Evolutionary conservation across 495 filamentous ascomycete genomes (phyloP).

Genomic region (Hypoxylon lenormandii): DNA sequence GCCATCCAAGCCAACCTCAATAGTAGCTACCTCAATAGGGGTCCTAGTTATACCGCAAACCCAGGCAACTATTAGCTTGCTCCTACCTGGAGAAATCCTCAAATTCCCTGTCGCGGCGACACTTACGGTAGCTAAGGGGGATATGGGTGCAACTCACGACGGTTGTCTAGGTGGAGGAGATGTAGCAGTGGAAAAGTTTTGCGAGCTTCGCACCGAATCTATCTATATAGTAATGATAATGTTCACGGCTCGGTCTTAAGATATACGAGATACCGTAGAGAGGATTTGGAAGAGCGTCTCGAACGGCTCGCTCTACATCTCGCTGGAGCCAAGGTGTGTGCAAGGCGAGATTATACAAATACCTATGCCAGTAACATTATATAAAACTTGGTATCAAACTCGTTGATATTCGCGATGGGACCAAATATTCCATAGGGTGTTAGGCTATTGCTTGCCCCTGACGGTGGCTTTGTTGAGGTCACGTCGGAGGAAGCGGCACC

Average conservation of each 20-base stretch:
- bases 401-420: slow-evolving; percentile 6
- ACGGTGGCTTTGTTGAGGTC: slow-evolving; percentile 45
- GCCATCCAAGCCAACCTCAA: background rate
- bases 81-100: background rate
- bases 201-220: background rate
- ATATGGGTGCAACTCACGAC: background rate
- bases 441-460: slow-evolving; percentile 24
- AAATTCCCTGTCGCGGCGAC: background rate
- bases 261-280: background rate
- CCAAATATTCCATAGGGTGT: background rate
- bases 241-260: background rate
- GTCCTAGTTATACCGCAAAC: background rate
- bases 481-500: slow-evolving; percentile 47
- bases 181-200: background rate
- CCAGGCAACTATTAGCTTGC: background rate
- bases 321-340: background rate
- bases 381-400: slow-evolving; percentile 1
- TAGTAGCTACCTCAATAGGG: background rate
- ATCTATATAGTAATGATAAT: background rate
- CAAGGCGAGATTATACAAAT: slow-evolving; percentile 17
- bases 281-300: background rate
- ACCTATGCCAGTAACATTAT: background rate
- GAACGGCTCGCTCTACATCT: background rate
- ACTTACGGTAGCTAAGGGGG: background rate
- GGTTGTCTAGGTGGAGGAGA: background rate